phyloP scores from a whole-genome alignment of 345 rosid genomes.

The Camelina laxa region DNA sequence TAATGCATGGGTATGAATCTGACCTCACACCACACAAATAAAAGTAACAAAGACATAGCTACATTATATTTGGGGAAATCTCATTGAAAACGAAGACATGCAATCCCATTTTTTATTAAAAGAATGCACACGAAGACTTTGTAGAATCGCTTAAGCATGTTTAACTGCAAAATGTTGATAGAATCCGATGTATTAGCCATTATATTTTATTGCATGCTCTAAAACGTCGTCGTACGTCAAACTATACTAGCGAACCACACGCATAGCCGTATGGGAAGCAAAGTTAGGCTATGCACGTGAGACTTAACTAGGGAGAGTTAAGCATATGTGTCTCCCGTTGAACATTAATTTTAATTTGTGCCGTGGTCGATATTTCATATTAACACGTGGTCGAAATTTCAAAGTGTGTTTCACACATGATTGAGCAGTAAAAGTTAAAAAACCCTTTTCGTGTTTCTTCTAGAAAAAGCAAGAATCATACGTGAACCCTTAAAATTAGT shows the following conservation, averaged over 20 bases:
- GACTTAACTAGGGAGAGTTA: neutral
- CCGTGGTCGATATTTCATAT: neutral
- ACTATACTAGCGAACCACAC: neutral
- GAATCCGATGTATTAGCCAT: no score
- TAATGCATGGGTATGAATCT: neutral
- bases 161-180: no score
- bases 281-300: slow-evolving; percentile 32
- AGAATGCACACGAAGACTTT: no score
- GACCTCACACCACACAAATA: neutral
- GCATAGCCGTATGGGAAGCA: slow-evolving; percentile 29
- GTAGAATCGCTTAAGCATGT: no score
- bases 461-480: slow-evolving; percentile 22
- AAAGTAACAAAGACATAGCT: no score
- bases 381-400: slow-evolving; percentile 32
- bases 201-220: no score
- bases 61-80: neutral
- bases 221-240: neutral
- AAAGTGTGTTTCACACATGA: slow-evolving; percentile 10
- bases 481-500: slow-evolving; percentile 11
- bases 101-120: no score
- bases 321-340: slow-evolving; percentile 16
- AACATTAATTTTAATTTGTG: slow-evolving; percentile 1
- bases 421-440: slow-evolving; percentile 23
- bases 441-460: slow-evolving; percentile 17
- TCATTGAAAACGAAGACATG: neutral